phyloP scores from a whole-genome alignment of 306 rosid species.

The Lotus japonicus region DNA sequence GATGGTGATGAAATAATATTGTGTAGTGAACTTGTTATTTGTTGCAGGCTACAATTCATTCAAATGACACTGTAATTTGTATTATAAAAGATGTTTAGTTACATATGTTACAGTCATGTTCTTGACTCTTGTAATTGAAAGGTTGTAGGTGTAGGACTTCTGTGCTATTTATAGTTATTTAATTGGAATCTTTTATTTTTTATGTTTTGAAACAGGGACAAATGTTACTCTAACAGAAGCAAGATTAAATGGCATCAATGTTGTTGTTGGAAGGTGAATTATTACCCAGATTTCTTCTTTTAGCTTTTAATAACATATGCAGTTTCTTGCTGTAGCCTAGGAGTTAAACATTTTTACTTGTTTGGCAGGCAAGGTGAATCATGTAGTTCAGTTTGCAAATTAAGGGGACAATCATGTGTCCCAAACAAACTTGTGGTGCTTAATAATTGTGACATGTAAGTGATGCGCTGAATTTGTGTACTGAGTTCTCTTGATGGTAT shows the following conservation, averaged over 20 bases:
- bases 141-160: neutral
- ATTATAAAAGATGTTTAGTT: neutral
- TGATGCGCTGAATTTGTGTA: constrained; percentile 9
- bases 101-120: neutral
- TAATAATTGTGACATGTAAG: constrained; percentile 89
- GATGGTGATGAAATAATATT: neutral
- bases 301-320: neutral
- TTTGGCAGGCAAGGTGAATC: constrained; percentile 79
- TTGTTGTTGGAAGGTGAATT: constrained; percentile 81
- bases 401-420: constrained; percentile 81
- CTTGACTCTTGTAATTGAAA: constrained; percentile 13
- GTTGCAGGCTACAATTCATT: neutral
- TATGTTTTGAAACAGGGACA: constrained; percentile 36
- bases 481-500: constrained; percentile 5
- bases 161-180: neutral
- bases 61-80: neutral
- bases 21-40: neutral
- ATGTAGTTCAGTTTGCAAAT: constrained; percentile 80
- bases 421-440: constrained; percentile 76
- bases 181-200: neutral
- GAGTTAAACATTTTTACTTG: constrained; percentile 32
- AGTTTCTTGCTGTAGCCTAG: constrained; percentile 24
- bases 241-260: constrained; percentile 69
- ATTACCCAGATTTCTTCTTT: neutral
- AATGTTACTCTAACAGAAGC: constrained; percentile 50